Conservation (phyloP, 306 rosid genomes). For the Trifolium pratense region DNA sequence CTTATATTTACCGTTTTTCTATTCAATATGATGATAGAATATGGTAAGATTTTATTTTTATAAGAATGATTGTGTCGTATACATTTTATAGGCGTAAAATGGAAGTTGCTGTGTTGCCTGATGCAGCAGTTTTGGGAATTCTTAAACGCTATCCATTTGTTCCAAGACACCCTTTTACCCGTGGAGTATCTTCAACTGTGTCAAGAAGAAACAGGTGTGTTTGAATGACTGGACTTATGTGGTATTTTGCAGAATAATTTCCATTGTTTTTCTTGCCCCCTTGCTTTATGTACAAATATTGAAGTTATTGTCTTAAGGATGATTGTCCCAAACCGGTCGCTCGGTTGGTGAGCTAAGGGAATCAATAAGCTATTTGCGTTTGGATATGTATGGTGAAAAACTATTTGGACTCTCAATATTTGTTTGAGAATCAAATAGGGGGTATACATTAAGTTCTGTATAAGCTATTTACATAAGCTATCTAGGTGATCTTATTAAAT, state of each 20-base stretch:
- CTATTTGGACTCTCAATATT: not conserved
- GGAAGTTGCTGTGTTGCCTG: conserved; percentile 57
- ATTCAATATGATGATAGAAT: conserved; percentile 16
- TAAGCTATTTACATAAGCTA: not conserved
- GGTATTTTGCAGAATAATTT: conserved; percentile 17
- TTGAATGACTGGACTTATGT: conserved; percentile 3
- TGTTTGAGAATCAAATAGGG: not conserved
- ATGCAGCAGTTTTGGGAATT: conserved; percentile 53
- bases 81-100: conserved; percentile 56
- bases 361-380: not conserved
- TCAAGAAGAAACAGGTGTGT: conserved; percentile 43
- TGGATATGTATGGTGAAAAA: not conserved
- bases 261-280: not conserved
- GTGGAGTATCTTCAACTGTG: conserved; percentile 40
- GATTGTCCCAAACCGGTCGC: not conserved
- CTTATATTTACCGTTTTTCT: conserved; percentile 1
- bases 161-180: conserved; percentile 38
- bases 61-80: conserved; percentile 9
- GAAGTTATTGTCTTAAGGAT: conserved; percentile 11
- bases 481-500: not conserved
- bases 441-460: not conserved
- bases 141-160: conserved; percentile 44
- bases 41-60: not conserved
- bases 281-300: conserved; percentile 15
- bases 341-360: not conserved